A percentile compares a stretch with the other conserved stretches of the same genome.
Conservation (phyloP, 208 protist genomes). For the Trypanosoma scelopori region DNA sequence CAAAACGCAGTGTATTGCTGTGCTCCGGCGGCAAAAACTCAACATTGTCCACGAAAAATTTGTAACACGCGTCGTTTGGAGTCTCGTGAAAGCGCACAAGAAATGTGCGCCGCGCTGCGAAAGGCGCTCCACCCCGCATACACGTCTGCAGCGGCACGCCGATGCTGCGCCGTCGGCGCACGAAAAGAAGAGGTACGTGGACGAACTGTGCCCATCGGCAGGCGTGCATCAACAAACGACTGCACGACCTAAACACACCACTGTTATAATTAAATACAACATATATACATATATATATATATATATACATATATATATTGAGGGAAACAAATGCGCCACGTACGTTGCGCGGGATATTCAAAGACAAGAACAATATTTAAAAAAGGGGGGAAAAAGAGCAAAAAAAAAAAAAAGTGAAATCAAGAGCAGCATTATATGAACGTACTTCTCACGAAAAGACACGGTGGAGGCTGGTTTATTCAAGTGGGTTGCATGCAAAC, state of each 20-base stretch:
- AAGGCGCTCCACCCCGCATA: not conserved
- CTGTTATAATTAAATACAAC: not conserved
- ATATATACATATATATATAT: too few species aligned
- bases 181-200: not conserved
- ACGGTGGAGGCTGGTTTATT: not conserved
- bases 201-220: not conserved
- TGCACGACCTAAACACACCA: not conserved
- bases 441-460: too few species aligned
- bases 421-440: not conserved
- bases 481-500: not conserved
- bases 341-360: not conserved
- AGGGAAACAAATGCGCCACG: too few species aligned
- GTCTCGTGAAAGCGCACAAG: constrained; percentile 84
- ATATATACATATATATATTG: too few species aligned
- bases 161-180: not conserved
- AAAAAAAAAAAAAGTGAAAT: constrained; percentile 6
- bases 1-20: constrained; percentile 63
- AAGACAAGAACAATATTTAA: constrained; percentile 7
- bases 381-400: constrained; percentile 1
- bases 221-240: not conserved
- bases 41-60: constrained; percentile 75
- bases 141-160: not conserved
- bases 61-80: constrained; percentile 84
- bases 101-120: constrained; percentile 27
- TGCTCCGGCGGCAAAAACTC: constrained; percentile 55